These are phyloP conservation scores for Sporisorium scitamineum DNA, from an alignment of 1,284 basidiomycete species.

Conservation along the genomic window DNA sequence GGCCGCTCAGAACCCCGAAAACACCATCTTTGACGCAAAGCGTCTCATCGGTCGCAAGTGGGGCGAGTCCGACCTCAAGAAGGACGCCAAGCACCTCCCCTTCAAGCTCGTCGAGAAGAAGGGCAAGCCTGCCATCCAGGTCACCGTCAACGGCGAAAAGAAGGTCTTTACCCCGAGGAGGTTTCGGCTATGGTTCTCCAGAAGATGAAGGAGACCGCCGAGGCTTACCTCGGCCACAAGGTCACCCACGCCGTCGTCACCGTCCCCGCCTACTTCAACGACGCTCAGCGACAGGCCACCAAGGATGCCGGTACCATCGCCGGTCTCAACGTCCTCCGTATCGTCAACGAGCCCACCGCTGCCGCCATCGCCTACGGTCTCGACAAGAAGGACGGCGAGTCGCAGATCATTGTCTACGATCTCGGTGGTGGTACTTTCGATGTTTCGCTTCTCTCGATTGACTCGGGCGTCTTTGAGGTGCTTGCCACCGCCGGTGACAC, in stretches of 20 bases:
- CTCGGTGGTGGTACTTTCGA: constrained; percentile 98
- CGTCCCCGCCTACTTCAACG: constrained; percentile 92
- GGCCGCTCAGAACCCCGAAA: constrained; percentile 81
- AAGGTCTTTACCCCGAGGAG: constrained; percentile 77
- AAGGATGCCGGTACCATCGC: constrained; percentile 98
- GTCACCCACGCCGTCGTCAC: constrained; percentile 97
- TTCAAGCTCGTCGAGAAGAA: constrained; percentile 72
- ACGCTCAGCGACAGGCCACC: constrained; percentile 98
- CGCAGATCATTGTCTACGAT: constrained; percentile 97
- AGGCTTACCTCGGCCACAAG: constrained; percentile 95
- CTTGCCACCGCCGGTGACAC: constrained; percentile 98
- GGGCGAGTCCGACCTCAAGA: constrained; percentile 72
- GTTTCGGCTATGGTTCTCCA: constrained; percentile 91
- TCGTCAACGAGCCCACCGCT: constrained; percentile 98
- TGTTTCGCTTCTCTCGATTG: constrained; percentile 96
- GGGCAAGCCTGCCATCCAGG: constrained; percentile 69
- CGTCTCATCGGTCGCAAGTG: constrained; percentile 82
- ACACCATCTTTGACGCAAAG: constrained; percentile 94
- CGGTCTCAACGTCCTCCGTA: constrained; percentile 93
- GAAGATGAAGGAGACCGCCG: constrained; percentile 99
- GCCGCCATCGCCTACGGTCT: constrained; percentile 96
- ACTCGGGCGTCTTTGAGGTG: constrained; percentile 95
- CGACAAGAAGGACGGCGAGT: constrained; percentile 91
- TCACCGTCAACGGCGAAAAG: constrained; percentile 61
- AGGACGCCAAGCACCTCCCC: constrained; percentile 67